Percentiles rank a stretch among this genome's conserved stretches.
phyloP scores from a whole-genome alignment of 2,329 filamentous ascomycete genomes.

The Pleoardoris graminearum region DNA sequence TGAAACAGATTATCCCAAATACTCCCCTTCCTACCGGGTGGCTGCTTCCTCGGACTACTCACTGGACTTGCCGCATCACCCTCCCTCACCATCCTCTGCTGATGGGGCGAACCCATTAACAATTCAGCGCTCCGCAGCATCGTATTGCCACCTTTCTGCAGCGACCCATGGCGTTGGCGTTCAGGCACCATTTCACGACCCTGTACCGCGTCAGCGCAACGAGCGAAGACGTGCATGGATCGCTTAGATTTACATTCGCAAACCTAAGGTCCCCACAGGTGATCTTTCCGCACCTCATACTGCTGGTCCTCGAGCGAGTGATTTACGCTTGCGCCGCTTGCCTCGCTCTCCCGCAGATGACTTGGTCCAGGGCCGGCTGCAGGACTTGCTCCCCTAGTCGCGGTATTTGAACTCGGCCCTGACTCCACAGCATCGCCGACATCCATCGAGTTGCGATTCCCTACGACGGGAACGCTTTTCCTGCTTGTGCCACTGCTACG shows the following conservation, averaged over 20 bases:
- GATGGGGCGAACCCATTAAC: constrained; percentile 19
- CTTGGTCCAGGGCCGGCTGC: constrained; percentile 37
- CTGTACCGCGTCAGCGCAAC: neutral
- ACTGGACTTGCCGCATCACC: constrained; percentile 23
- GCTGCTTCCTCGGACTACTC: constrained; percentile 25
- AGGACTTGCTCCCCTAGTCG: constrained; percentile 39
- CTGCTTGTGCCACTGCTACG: constrained; percentile 86
- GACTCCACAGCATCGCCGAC: constrained; percentile 29
- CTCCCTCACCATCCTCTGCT: constrained; percentile 22
- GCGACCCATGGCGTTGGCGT: constrained; percentile 16
- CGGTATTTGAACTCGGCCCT: constrained; percentile 32
- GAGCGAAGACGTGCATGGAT: constrained; percentile 8
- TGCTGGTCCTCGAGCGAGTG: constrained; percentile 30
- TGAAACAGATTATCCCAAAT: constrained; percentile 47
- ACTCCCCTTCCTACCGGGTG: constrained; percentile 31
- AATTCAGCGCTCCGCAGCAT: constrained; percentile 10
- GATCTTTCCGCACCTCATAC: constrained; percentile 51
- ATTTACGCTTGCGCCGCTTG: constrained; percentile 22
- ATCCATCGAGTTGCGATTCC: constrained; percentile 33
- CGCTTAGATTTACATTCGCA: constrained; percentile 41
- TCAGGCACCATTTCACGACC: neutral
- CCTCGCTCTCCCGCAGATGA: constrained; percentile 39
- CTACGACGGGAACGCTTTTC: constrained; percentile 62
- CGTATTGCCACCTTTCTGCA: constrained; percentile 19
- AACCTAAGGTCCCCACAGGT: constrained; percentile 50